Evolutionary conservation across 306 rosid species (phyloP).

Genomic region (Mimosa pudica): DNA sequence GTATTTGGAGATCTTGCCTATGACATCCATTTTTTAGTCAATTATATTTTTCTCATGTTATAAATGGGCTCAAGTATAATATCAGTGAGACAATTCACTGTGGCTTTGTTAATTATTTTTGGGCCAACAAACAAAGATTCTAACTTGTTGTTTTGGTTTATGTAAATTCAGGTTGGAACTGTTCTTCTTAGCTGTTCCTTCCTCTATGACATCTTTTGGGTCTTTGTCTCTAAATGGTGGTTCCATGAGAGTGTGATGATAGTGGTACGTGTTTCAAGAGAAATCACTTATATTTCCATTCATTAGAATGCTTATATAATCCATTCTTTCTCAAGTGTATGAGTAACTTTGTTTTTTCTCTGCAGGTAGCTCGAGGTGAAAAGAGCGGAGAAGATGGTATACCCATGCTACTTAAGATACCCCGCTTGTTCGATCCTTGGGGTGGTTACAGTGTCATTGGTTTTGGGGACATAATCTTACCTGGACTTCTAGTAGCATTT

Average conservation of each 20-base stretch:
- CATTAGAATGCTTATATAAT: not conserved
- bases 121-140: slow-evolving; percentile 12
- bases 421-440: slow-evolving; percentile 98
- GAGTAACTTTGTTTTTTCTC: slow-evolving; percentile 23
- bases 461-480: slow-evolving; percentile 95
- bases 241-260: slow-evolving; percentile 99
- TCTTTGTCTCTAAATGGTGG: slow-evolving; percentile 87
- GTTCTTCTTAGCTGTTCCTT: slow-evolving; percentile 95
- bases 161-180: slow-evolving; percentile 80
- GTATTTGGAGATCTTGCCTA: not conserved
- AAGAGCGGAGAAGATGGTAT: slow-evolving; percentile 95
- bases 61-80: not conserved
- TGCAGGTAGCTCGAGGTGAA: slow-evolving; percentile 95
- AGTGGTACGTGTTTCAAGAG: slow-evolving; percentile 70
- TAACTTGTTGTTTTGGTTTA: slow-evolving; percentile 12
- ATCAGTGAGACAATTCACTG: not conserved
- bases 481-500: slow-evolving; percentile 91
- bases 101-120: not conserved
- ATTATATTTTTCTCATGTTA: not conserved
- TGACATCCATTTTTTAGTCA: not conserved
- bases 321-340: not conserved
- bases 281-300: slow-evolving; percentile 4
- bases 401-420: slow-evolving; percentile 95
- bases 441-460: slow-evolving; percentile 98
- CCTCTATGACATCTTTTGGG: slow-evolving; percentile 96